These are phyloP conservation scores for Nissolia schottii DNA, from an alignment of 306 rosid species.

Conservation along the genomic window DNA sequence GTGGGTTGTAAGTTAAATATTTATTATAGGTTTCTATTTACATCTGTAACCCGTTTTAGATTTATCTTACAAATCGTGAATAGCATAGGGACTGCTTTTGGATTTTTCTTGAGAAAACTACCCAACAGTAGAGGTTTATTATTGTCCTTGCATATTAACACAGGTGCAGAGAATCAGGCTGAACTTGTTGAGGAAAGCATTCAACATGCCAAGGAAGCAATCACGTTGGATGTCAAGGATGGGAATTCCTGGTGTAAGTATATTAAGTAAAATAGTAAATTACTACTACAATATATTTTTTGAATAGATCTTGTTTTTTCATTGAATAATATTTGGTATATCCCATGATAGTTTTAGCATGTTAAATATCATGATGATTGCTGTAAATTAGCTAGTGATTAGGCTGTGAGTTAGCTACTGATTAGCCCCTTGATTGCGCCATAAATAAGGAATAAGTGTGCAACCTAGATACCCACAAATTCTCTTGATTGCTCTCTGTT, in stretches of 20 bases:
- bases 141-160: conserved; percentile 16
- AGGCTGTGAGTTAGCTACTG: background rate
- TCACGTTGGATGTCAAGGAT: conserved; percentile 90
- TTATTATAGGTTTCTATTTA: background rate
- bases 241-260: conserved; percentile 94
- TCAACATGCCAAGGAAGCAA: conserved; percentile 85
- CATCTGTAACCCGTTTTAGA: background rate
- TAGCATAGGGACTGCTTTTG: background rate
- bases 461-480: too few relatives aligned
- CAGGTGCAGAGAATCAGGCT: conserved; percentile 76
- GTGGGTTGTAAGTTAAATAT: background rate
- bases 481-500: too few relatives aligned
- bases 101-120: background rate
- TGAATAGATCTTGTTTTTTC: background rate
- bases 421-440: background rate
- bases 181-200: conserved; percentile 95
- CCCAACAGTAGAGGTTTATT: background rate
- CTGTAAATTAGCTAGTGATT: background rate
- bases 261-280: conserved; percentile 6
- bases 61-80: background rate
- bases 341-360: background rate
- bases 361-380: background rate
- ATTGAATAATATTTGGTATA: background rate
- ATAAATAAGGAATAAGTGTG: background rate
- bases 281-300: background rate